Evolutionary conservation across 1,284 basidiomycete genomes (phyloP), one percentile per base, ranked within the genome.

Genomic region (Salmacisia buchloeana): DNA sequence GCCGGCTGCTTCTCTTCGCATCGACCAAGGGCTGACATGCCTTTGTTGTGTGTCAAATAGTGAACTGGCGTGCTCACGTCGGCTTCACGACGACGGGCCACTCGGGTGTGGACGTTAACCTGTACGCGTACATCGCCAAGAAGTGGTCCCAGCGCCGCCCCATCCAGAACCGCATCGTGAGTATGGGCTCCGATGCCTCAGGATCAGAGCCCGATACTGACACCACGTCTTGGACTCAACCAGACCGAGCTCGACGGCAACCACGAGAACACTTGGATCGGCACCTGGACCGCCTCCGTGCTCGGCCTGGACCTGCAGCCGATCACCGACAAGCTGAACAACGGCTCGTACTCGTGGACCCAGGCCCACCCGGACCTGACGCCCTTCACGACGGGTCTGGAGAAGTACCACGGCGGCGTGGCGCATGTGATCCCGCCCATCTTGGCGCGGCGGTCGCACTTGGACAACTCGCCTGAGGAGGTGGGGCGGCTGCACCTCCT

Each of bases 211-310:
- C n/a, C n/a, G n/a, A n/a, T n/a, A n/a, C n/a, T n/a, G n/a, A n/a
- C n/a, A n/a, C n/a, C n/a, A n/a, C n/a, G n/a, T n/a, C n/a, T n/a
- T n/a, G n/a, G n/a, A n/a, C n/a, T n/a, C n/a, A n/a, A n/a, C n/a
- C n/a, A n/a, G n/a, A n/a, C n/a, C n/a, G 62, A 59, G 21, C 62
- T 71, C 18, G 57, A 61, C 23, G 73, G 72, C 13, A 71, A 70
- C 38, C 72, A 74, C 68, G 70, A 71, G n/a, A 75, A 75, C 68
- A 72, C 72, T 1, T 74, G 68, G 69, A 70, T 75, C 63, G 72
- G 69, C 21, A 45, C 68, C 25, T 75, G 65, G 67, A 74, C 70
- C 43, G 61, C 62, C 21, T 12, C 57, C 12, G 69, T 54, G 59
- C 71, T 74, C 25, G 27, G 64, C 25, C 63, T 75, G 13, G 72